phyloP scores from a whole-genome alignment of 805 yeast species.

The Metschnikowia borealis region DNA sequence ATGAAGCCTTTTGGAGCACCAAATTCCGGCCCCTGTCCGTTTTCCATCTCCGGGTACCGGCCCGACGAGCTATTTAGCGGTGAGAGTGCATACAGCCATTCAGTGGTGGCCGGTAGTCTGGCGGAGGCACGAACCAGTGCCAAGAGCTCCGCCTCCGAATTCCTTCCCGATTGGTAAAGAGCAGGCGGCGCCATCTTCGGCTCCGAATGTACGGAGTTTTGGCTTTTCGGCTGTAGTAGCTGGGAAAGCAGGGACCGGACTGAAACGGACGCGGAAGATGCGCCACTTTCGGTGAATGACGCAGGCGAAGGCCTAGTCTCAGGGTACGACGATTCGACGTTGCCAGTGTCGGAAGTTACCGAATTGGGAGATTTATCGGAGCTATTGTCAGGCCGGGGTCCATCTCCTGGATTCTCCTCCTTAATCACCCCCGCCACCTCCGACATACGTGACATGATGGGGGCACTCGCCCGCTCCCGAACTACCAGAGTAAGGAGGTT shows the following conservation, averaged over 20 bases:
- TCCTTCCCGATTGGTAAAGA: neutral
- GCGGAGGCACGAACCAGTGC: conserved; percentile 8
- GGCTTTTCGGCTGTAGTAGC: neutral
- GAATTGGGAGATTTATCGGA: neutral
- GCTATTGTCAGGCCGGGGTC: neutral
- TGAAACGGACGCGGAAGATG: neutral
- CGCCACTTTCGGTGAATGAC: too few species aligned
- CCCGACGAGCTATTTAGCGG: neutral
- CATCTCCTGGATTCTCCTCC: neutral
- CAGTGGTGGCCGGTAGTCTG: conserved; percentile 1
- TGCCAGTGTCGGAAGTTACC: too few species aligned
- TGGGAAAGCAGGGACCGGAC: neutral
- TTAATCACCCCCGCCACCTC: conserved; percentile 18
- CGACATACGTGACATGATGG: conserved; percentile 57
- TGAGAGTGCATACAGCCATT: neutral
- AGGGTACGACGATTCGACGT: too few species aligned
- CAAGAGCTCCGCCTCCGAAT: conserved; percentile 1
- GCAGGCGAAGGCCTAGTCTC: too few species aligned
- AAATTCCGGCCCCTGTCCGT: neutral
- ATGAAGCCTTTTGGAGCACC: conserved; percentile 41
- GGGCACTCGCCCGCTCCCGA: conserved; percentile 55
- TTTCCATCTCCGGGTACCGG: neutral
- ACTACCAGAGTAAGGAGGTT: conserved; percentile 75
- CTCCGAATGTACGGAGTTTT: neutral
- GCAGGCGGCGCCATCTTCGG: neutral